Evolutionary conservation across 805 yeast genomes (phyloP).

Genomic region (Teunomyces gatunensis): DNA sequence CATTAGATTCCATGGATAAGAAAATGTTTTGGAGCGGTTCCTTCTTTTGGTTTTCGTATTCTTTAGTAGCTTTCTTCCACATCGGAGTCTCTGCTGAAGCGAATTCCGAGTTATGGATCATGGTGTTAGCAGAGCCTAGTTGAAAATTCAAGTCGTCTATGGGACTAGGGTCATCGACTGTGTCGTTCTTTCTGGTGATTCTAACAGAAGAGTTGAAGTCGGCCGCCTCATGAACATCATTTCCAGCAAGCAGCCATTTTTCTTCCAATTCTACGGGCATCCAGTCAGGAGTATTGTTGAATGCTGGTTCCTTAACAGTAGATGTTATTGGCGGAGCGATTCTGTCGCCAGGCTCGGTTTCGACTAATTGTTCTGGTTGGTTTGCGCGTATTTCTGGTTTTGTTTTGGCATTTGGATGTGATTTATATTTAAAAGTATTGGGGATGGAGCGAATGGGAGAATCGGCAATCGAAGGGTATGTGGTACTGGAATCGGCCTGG

Average conservation of each 20-base stretch:
- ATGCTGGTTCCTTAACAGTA: constrained; percentile 1
- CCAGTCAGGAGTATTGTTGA: constrained; percentile 37
- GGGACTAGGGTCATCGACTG: not conserved
- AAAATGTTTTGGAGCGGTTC: constrained; percentile 32
- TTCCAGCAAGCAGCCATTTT: constrained; percentile 29
- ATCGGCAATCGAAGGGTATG: not conserved
- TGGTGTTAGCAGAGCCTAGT: constrained; percentile 25
- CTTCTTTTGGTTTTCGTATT: constrained; percentile 23
- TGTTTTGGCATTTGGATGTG: constrained; percentile 45
- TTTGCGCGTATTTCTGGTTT: constrained; percentile 26
- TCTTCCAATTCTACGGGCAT: constrained; percentile 40
- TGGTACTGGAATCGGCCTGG: constrained; percentile 14
- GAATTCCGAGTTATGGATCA: constrained; percentile 29
- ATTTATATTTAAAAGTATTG: constrained; percentile 43
- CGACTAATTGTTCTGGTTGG: not conserved
- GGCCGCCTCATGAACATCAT: constrained; percentile 3
- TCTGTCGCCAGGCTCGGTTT: not conserved
- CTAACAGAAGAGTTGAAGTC: constrained; percentile 26
- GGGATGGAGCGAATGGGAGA: constrained; percentile 31
- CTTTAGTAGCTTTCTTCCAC: constrained; percentile 34
- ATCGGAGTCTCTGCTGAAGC: constrained; percentile 24
- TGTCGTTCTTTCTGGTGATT: constrained; percentile 14
- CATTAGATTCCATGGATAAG: constrained; percentile 19
- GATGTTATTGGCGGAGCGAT: not conserved
- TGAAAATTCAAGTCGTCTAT: constrained; percentile 14